A percentile compares a stretch with the other conserved stretches of the same genome.
Evolutionary conservation across 2,329 filamentous ascomycete species (phyloP).

Genomic region (Venturia pyrina): DNA sequence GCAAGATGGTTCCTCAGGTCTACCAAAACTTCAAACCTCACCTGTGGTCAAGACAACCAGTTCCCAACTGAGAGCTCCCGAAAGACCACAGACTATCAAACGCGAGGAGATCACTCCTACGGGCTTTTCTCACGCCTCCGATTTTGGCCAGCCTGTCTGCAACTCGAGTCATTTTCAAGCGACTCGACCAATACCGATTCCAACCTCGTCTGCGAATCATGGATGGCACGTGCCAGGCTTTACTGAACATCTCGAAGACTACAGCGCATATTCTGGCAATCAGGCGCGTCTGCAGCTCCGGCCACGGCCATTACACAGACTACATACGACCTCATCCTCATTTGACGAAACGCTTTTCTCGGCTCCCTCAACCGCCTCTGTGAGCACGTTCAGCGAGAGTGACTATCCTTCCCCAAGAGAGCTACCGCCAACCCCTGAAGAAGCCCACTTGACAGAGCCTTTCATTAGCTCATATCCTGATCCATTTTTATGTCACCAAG

Average conservation of each 20-base stretch:
- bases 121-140: slow-evolving; percentile 9
- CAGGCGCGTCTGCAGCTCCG: slow-evolving; percentile 28
- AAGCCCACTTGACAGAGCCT: slow-evolving; percentile 30
- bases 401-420: slow-evolving; percentile 36
- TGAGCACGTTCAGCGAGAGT: slow-evolving; percentile 37
- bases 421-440: slow-evolving; percentile 37
- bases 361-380: slow-evolving; percentile 32
- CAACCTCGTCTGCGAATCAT: slow-evolving; percentile 25
- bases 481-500: slow-evolving; percentile 23
- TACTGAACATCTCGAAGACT: slow-evolving; percentile 28
- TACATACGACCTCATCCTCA: slow-evolving; percentile 32
- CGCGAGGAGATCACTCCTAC: background rate
- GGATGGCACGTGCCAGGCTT: slow-evolving; percentile 30
- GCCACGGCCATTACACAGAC: slow-evolving; percentile 30
- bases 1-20: background rate
- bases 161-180: slow-evolving; percentile 10
- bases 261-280: slow-evolving; percentile 26
- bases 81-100: background rate
- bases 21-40: slow-evolving; percentile 4
- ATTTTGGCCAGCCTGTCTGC: slow-evolving; percentile 18
- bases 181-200: slow-evolving; percentile 26
- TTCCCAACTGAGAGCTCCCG: background rate
- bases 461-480: slow-evolving; percentile 25
- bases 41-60: background rate
- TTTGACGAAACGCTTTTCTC: slow-evolving; percentile 34